Conservation (phyloP, 768 basidiomycete species). For the Kondoa subrosea region DNA sequence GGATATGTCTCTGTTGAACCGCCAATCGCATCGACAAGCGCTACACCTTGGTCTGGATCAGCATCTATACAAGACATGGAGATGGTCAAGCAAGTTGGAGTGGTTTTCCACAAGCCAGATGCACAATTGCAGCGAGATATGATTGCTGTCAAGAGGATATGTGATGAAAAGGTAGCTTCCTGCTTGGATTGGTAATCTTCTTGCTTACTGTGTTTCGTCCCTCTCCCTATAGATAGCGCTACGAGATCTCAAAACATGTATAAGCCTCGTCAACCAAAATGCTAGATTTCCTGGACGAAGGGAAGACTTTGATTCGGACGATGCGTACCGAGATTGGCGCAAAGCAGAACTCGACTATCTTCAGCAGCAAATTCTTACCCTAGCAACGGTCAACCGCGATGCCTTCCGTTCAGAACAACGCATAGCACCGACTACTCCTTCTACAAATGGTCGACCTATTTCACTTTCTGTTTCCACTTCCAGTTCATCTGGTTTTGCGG, state of each 20-base stretch:
- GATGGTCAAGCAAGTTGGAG: constrained; percentile 47
- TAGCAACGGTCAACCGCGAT: constrained; percentile 72
- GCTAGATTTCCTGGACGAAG: constrained; percentile 64
- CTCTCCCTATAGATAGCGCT: constrained; percentile 21
- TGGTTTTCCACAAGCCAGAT: constrained; percentile 57
- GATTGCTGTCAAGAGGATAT: constrained; percentile 45
- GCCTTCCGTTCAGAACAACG: constrained; percentile 38
- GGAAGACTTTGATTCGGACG: constrained; percentile 68
- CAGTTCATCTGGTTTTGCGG: neutral
- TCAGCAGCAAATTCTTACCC: constrained; percentile 69
- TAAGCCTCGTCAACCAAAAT: constrained; percentile 79
- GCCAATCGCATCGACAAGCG: constrained; percentile 50
- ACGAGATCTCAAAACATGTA: constrained; percentile 46
- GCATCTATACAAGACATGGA: constrained; percentile 24
- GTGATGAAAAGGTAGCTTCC: constrained; percentile 61
- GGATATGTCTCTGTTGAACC: constrained; percentile 32
- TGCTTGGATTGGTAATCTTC: neutral
- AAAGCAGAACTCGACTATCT: constrained; percentile 63
- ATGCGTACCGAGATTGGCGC: constrained; percentile 70
- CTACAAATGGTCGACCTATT: neutral
- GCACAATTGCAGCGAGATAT: constrained; percentile 56
- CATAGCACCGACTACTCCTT: neutral
- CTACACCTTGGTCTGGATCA: constrained; percentile 49
- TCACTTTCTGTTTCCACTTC: neutral
- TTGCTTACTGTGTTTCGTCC: neutral